Evolutionary conservation across 2,329 filamentous ascomycete genomes (phyloP).

Genomic region (Cladobotryum mycophilum): DNA sequence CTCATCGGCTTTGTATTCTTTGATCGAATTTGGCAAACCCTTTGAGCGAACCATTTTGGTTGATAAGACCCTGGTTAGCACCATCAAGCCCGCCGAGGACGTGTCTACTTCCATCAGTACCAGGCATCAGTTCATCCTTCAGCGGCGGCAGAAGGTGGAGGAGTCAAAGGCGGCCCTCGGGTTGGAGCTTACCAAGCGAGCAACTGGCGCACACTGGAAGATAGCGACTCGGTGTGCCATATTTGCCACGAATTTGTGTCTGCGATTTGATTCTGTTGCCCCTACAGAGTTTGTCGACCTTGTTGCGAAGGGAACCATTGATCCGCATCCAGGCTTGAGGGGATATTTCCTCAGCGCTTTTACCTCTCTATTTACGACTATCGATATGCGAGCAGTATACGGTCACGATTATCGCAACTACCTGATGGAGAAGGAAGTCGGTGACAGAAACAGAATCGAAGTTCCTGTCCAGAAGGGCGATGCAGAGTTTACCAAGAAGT

Average conservation of each 20-base stretch:
- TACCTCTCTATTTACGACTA: slow-evolving; percentile 68
- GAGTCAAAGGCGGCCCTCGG: slow-evolving; percentile 74
- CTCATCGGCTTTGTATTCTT: slow-evolving; percentile 70
- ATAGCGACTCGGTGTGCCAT: slow-evolving; percentile 84
- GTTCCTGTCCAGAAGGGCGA: slow-evolving; percentile 70
- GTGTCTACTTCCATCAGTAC: slow-evolving; percentile 52
- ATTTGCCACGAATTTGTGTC: slow-evolving; percentile 82
- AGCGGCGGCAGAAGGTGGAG: slow-evolving; percentile 72
- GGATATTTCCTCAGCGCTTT: slow-evolving; percentile 77
- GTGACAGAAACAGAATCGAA: slow-evolving; percentile 68
- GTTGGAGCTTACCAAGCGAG: slow-evolving; percentile 70
- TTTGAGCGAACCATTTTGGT: slow-evolving; percentile 82
- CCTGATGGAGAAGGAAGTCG: slow-evolving; percentile 66
- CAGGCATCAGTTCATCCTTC: slow-evolving; percentile 65
- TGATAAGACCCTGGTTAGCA: slow-evolving; percentile 62
- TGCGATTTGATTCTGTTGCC: slow-evolving; percentile 85
- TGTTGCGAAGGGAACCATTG: slow-evolving; percentile 74
- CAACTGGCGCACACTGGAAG: slow-evolving; percentile 87
- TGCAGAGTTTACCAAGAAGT: slow-evolving; percentile 69
- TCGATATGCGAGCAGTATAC: slow-evolving; percentile 81
- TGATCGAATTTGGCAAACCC: slow-evolving; percentile 87
- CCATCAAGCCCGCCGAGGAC: slow-evolving; percentile 63
- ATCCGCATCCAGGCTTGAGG: slow-evolving; percentile 81
- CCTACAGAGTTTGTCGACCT: slow-evolving; percentile 77
- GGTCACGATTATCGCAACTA: slow-evolving; percentile 84